phyloP scores from a whole-genome alignment of 2,329 filamentous ascomycete species.

The Diaporthe vexans region DNA sequence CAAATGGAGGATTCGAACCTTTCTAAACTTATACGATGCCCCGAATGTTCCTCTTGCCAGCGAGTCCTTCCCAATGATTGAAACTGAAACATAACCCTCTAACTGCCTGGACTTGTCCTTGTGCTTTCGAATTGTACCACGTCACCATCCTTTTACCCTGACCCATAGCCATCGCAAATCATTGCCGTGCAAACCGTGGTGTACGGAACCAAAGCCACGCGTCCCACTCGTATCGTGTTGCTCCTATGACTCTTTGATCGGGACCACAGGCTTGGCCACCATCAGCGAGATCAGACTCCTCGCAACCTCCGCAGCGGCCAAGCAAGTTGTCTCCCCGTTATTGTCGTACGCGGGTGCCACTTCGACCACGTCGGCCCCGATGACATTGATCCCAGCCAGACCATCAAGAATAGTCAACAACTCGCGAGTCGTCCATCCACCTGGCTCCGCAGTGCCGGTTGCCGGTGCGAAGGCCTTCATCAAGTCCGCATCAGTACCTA shows the following conservation, averaged over 20 bases:
- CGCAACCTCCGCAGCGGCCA: conserved; percentile 38
- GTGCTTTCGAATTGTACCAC: no score
- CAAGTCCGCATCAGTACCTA: neutral
- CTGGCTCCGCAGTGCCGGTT: conserved; percentile 83
- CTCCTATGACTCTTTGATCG: neutral
- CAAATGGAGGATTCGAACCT: no score
- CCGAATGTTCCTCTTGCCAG: no score
- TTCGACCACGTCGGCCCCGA: conserved; percentile 85
- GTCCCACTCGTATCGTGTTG: no score
- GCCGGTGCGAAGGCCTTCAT: conserved; percentile 53
- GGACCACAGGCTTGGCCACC: conserved; percentile 24
- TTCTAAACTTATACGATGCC: no score
- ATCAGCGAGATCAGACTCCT: conserved; percentile 32
- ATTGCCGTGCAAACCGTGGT: no score
- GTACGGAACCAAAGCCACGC: no score
- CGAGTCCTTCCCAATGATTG: no score
- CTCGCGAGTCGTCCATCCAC: conserved; percentile 79
- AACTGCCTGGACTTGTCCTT: no score
- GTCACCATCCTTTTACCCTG: no score
- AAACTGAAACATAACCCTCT: no score
- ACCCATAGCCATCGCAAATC: no score
- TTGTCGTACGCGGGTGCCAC: conserved; percentile 84
- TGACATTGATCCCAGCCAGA: conserved; percentile 77
- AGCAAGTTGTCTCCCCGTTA: conserved; percentile 74
- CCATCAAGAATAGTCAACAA: conserved; percentile 81